Evolutionary conservation across 768 basidiomycete species (phyloP).

Genomic region (Cantharellus cinnabarinus): DNA sequence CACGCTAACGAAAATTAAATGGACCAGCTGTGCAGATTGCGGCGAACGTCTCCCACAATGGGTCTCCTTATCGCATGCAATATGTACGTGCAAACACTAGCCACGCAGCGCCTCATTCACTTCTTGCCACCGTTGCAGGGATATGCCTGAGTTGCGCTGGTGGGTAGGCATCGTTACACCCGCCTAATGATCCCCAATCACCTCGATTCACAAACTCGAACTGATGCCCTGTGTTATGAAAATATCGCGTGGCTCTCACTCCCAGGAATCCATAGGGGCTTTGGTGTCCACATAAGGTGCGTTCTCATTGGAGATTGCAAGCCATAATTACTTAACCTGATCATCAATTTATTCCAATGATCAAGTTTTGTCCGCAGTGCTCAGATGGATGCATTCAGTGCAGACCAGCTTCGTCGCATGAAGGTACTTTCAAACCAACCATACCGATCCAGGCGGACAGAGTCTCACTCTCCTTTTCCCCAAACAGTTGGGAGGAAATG

Average conservation of each 20-base stretch:
- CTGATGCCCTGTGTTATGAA: not conserved
- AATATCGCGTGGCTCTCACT: not conserved
- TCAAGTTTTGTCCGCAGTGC: conserved; percentile 66
- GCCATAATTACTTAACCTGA: not conserved
- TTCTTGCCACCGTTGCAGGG: not conserved
- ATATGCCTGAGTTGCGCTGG: conserved; percentile 14
- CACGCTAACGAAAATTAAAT: not conserved
- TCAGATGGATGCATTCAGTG: conserved; percentile 94
- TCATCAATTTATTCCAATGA: not conserved
- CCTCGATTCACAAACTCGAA: not conserved
- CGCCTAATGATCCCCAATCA: not conserved
- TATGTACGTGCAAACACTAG: conserved; percentile 40
- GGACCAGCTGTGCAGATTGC: conserved; percentile 41
- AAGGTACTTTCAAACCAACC: conserved; percentile 30
- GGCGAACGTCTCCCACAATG: conserved; percentile 84
- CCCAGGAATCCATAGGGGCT: conserved; percentile 64
- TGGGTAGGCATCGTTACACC: conserved; percentile 11
- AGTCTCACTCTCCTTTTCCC: not conserved
- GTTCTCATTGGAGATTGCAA: conserved; percentile 2
- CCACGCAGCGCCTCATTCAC: not conserved
- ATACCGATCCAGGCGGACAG: not conserved
- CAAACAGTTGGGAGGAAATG: conserved; percentile 69
- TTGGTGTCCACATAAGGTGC: conserved; percentile 83
- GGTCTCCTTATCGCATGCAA: conserved; percentile 36
- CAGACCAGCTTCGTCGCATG: conserved; percentile 77